phyloP scores from a whole-genome alignment of 345 rosid species.

The Lepidium africanum region DNA sequence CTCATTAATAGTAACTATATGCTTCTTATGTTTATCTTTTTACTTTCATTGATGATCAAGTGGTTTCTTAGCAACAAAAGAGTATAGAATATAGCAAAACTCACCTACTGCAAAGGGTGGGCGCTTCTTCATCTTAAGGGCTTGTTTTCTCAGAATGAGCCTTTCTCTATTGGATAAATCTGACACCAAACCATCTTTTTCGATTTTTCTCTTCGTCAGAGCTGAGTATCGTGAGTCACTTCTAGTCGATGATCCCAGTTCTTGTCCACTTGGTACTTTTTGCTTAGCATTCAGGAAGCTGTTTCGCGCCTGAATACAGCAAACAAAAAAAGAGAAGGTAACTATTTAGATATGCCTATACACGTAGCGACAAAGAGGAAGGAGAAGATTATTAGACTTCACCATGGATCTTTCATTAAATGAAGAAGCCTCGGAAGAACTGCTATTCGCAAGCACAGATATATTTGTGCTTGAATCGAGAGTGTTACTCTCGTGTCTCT shows the following conservation, averaged over 20 bases:
- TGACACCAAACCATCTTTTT: conserved; percentile 22
- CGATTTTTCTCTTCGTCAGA: conserved; percentile 10
- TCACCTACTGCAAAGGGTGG: conserved; percentile 85
- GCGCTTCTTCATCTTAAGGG: conserved; percentile 74
- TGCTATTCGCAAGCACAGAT: conserved; percentile 11
- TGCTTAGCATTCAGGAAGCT: conserved; percentile 13
- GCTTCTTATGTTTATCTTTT: neutral
- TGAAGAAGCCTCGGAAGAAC: conserved; percentile 23
- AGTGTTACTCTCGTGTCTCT: conserved; percentile 14
- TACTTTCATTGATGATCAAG: neutral
- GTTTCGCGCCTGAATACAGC: conserved; percentile 24
- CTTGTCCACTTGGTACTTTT: conserved; percentile 17
- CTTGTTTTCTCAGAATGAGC: conserved; percentile 85
- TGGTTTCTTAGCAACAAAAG: conserved; percentile 1
- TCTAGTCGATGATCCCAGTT: conserved; percentile 21
- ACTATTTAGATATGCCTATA: neutral
- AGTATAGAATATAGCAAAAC: neutral
- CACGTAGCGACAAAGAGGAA: conserved; percentile 9
- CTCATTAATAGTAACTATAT: neutral
- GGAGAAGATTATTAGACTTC: conserved; percentile 14
- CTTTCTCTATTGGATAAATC: conserved; percentile 76
- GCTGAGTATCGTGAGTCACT: conserved; percentile 20
- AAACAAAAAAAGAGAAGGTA: neutral
- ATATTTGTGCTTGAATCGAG: conserved; percentile 6
- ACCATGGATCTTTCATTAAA: conserved; percentile 28